These are phyloP conservation scores for Ilex paraguariensis DNA, from an alignment of 305 asterid species.

Conservation along the genomic window DNA sequence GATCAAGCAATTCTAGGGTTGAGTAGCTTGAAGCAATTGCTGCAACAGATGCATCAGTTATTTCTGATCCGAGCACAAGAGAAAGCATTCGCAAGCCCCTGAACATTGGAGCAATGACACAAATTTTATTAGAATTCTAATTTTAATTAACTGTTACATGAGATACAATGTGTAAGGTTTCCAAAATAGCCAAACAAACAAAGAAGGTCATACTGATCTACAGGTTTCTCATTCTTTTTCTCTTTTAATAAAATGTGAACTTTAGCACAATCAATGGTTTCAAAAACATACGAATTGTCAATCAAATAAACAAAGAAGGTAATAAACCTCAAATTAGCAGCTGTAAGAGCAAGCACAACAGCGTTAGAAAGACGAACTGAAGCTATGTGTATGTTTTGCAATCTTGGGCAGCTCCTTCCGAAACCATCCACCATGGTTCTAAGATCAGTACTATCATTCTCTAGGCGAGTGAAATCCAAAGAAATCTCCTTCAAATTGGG, in stretches of 20 bases:
- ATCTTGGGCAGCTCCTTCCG: conserved; percentile 83
- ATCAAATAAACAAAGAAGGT: conserved; percentile 4
- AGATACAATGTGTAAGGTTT: too few species aligned
- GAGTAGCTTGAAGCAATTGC: conserved; percentile 83
- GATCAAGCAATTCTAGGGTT: conserved; percentile 84
- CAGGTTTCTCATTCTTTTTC: too few species aligned
- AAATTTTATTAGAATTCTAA: conserved; percentile 1
- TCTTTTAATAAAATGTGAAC: too few species aligned
- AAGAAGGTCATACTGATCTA: too few species aligned
- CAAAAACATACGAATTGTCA: not conserved
- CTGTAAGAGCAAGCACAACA: conserved; percentile 77
- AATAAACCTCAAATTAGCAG: conserved; percentile 76
- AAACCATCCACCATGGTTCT: conserved; percentile 50
- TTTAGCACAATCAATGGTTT: too few species aligned
- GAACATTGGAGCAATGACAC: conserved; percentile 10
- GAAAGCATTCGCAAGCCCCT: conserved; percentile 92
- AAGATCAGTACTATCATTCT: conserved; percentile 73
- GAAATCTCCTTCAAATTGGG: conserved; percentile 87
- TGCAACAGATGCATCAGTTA: conserved; percentile 97
- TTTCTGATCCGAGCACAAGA: conserved; percentile 85
- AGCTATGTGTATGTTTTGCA: conserved; percentile 79
- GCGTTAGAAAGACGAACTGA: conserved; percentile 69
- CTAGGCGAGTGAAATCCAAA: conserved; percentile 75
- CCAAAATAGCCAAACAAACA: too few species aligned
- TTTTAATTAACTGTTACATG: too few species aligned